Conservation (phyloP, 108 stramenopile species). For the Epithemia pelagica region DNA sequence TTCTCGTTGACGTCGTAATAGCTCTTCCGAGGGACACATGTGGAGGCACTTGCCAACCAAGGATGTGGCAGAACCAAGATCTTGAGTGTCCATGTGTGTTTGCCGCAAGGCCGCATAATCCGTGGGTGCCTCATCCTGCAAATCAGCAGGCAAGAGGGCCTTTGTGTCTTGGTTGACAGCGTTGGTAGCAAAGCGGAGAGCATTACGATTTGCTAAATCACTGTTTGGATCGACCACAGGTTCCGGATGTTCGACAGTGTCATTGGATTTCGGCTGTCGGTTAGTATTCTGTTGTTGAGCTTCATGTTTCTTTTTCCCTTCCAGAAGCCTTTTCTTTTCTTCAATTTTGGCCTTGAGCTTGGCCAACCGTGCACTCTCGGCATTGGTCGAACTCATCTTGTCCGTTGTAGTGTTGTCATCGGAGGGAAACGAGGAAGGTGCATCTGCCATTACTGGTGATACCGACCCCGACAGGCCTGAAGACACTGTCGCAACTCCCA, state of each 20-base stretch:
- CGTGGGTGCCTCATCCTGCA: slow-evolving; percentile 1
- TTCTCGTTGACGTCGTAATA: slow-evolving; percentile 65
- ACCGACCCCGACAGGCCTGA: not conserved
- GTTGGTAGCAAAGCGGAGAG: slow-evolving; percentile 17
- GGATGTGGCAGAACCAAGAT: slow-evolving; percentile 45
- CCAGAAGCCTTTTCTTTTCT: slow-evolving; percentile 4
- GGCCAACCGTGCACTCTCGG: not conserved
- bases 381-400: not conserved
- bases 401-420: not conserved
- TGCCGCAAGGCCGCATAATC: slow-evolving; percentile 3
- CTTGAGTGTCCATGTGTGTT: not conserved
- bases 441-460: not conserved
- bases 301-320: slow-evolving; percentile 3
- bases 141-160: slow-evolving; percentile 13
- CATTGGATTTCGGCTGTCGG: not conserved
- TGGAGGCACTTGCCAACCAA: slow-evolving; percentile 63
- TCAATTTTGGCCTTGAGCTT: slow-evolving; percentile 9
- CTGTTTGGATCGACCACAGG: not conserved
- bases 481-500: not conserved
- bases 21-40: slow-evolving; percentile 85
- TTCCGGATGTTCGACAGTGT: too few species aligned
- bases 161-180: slow-evolving; percentile 8
- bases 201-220: slow-evolving; percentile 20
- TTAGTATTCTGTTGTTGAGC: not conserved
- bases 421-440: not conserved